These are phyloP conservation scores for Tritrichomonas foetus DNA, from an alignment of 208 protist genomes.

Conservation along the genomic window DNA sequence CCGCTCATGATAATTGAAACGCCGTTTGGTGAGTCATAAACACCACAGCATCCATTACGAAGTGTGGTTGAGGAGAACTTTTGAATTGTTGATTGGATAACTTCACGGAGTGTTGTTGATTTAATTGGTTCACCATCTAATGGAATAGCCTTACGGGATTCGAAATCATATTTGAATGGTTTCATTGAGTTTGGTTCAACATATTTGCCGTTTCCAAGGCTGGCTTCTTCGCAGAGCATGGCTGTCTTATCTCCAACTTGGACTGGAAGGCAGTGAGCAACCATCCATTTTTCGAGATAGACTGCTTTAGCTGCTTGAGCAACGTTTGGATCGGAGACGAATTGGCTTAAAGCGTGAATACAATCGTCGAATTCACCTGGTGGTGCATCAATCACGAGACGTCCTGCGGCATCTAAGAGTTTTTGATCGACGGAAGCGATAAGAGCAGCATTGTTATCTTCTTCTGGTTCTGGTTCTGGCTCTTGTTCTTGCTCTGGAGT, in stretches of 20 bases:
- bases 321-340: background rate
- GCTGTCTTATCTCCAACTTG: slow-evolving; percentile 12
- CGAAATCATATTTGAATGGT: slow-evolving; percentile 13
- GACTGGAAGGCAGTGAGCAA: background rate
- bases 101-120: background rate
- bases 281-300: background rate
- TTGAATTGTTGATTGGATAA: background rate
- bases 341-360: background rate
- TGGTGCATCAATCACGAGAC: background rate
- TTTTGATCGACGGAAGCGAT: too few species aligned
- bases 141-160: background rate
- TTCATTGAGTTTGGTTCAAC: slow-evolving; percentile 7
- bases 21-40: background rate
- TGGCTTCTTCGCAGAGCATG: slow-evolving; percentile 4
- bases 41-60: background rate
- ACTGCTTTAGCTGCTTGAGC: background rate
- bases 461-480: too few species aligned
- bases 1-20: background rate
- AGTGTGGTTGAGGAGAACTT: background rate
- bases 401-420: too few species aligned
- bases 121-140: background rate
- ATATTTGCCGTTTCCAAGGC: background rate
- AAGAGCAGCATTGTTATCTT: too few species aligned
- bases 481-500: too few species aligned
- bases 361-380: slow-evolving; percentile 20